Conservation (phyloP, 2,329 filamentous ascomycete species). For the Venturia carpophila region DNA sequence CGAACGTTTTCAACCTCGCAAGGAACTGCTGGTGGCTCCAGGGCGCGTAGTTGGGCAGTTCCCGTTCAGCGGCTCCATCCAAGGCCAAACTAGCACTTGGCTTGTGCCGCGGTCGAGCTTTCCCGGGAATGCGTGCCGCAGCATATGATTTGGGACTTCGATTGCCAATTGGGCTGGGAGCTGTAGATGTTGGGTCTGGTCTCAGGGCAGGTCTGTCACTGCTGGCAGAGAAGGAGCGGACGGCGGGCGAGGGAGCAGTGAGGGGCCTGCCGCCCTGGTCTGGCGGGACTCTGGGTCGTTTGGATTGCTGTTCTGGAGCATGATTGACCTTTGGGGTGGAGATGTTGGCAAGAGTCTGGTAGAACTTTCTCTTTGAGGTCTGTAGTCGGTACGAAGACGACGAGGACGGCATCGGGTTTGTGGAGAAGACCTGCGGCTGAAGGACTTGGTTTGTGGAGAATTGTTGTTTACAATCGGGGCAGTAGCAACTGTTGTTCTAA, state of each 20-base stretch:
- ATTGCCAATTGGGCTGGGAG: neutral
- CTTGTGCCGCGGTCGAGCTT: neutral
- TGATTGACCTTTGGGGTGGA: constrained; percentile 40
- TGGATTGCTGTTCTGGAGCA: constrained; percentile 28
- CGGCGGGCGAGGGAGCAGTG: constrained; percentile 23
- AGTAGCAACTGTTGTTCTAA: no score
- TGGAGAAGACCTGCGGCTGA: no score
- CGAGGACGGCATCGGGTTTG: neutral
- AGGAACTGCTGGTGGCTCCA: constrained; percentile 79
- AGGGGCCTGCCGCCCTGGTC: constrained; percentile 21
- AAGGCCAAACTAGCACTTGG: neutral
- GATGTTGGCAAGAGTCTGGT: constrained; percentile 59
- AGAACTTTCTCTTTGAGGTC: constrained; percentile 64
- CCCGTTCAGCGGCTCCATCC: neutral
- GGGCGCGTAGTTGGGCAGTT: constrained; percentile 68
- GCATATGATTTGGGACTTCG: neutral
- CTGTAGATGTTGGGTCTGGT: neutral
- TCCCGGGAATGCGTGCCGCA: neutral
- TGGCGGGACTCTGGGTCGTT: constrained; percentile 29
- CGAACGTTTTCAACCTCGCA: constrained; percentile 73
- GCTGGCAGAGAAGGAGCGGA: neutral
- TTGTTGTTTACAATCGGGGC: no score
- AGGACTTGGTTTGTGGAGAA: no score
- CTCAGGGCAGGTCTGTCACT: neutral
- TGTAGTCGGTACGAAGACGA: neutral